Base-by-base conservation (phyloP, 1,139 yeast genomes). In the Taiozyma sp. region DNA sequence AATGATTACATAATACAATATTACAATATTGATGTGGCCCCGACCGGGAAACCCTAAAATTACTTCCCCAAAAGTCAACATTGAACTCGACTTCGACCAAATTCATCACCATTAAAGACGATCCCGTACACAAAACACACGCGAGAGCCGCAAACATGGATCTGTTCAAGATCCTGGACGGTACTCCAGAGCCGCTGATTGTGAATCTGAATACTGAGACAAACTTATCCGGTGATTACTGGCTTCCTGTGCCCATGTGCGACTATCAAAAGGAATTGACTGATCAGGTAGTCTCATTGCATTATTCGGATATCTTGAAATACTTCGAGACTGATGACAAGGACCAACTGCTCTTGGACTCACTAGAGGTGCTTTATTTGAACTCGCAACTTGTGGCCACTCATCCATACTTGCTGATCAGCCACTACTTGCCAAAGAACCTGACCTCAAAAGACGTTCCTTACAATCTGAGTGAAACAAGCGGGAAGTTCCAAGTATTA, bases 211-310 rank as follows among this genome's bases (percentile, higher is more conserved):
- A 61, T 44, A 69, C 70, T 8, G 56, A 53, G 8, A 66, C 65
- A 30, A 68, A 70, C 54, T 65, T 66, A 5, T 78, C 84, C 2
- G 88, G 92, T 10, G 96, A 87, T 61, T 90, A 89, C 66, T 79
- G 82, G 66, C 73, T 92, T 43, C 90, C 96, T 0, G 88, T 96
- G 6, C 92, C 96, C 3, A 83, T 92, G 85, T 83, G 88, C 54
- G 91, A 87, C 56, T 87, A 89, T 59, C 98, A 93, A 65, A 86
- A 84, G 62, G 96, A 90, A 63, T 76, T 93, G 50, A 88, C 93
- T n/a, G 96, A 92, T 69, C 96, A 91, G 65, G 91, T 93, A 30
- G 87, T 93, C 8, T 87, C 96, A 1, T 73, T 91, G 44, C 98
- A 93, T 67, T 91, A 91, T 64, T 83, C 96, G 36, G 98, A 92